Evolutionary conservation across 495 filamentous ascomycete genomes (phyloP).

Genomic region (Penicillium atrosanguineum): DNA sequence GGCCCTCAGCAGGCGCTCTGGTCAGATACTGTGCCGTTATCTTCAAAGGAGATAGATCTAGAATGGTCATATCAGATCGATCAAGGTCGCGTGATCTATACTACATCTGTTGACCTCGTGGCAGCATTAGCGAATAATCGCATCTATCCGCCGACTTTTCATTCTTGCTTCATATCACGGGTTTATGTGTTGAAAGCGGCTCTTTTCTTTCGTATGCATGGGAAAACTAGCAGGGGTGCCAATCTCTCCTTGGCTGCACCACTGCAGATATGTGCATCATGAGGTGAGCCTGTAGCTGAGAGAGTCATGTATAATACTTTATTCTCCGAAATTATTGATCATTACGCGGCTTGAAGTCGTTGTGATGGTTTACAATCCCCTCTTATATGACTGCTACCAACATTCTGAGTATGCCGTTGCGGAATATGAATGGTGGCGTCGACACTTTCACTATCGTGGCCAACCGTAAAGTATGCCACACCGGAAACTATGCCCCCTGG

Average conservation of each 20-base stretch:
- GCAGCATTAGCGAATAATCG: not conserved
- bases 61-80: not conserved
- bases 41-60: not conserved
- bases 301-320: not conserved
- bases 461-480: no score
- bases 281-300: not conserved
- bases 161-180: constrained; percentile 14
- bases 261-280: not conserved
- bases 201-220: constrained; percentile 3
- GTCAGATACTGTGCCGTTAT: constrained; percentile 3
- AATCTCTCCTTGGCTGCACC: not conserved
- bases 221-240: not conserved
- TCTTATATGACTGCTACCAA: not conserved
- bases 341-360: not conserved
- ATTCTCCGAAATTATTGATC: not conserved
- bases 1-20: constrained; percentile 1
- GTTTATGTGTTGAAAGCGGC: constrained; percentile 1
- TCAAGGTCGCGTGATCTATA: not conserved
- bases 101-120: not conserved
- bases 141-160: constrained; percentile 7
- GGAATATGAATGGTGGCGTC: no score
- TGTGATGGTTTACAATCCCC: not conserved
- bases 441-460: no score
- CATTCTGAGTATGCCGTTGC: no score
- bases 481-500: no score